Percentiles rank a stretch among this genome's conserved stretches.
These are phyloP conservation scores for Pholiota adiposa DNA, from an alignment of 1,284 basidiomycete species.

Conservation along the genomic window DNA sequence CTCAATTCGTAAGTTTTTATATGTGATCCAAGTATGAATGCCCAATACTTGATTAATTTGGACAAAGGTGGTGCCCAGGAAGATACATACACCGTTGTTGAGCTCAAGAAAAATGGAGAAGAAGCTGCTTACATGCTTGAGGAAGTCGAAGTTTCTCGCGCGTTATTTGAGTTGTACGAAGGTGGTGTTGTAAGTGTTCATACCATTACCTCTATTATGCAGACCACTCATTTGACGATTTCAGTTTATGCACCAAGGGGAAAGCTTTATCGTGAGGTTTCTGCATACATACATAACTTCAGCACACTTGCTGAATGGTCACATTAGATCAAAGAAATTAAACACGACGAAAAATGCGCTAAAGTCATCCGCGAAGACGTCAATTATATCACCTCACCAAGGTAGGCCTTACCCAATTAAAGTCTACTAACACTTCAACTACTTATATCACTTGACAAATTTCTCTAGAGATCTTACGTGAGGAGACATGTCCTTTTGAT, in stretches of 20 bases:
- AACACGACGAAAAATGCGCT: slow-evolving; percentile 79
- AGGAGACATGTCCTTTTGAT: slow-evolving; percentile 28
- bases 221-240: background rate
- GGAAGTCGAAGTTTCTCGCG: slow-evolving; percentile 86
- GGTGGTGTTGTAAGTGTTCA: slow-evolving; percentile 64
- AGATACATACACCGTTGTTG: slow-evolving; percentile 79
- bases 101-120: slow-evolving; percentile 53
- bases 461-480: slow-evolving; percentile 71
- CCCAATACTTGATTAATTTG: slow-evolving; percentile 9
- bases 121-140: slow-evolving; percentile 63
- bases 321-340: slow-evolving; percentile 75
- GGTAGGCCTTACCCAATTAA: slow-evolving; percentile 43
- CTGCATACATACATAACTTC: background rate
- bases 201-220: slow-evolving; percentile 13
- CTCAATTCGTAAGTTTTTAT: slow-evolving; percentile 59
- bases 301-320: background rate
- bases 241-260: slow-evolving; percentile 83
- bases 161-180: slow-evolving; percentile 85
- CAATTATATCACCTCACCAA: slow-evolving; percentile 83
- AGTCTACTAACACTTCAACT: background rate
- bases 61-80: slow-evolving; percentile 66
- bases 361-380: slow-evolving; percentile 76
- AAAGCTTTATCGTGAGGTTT: slow-evolving; percentile 66
- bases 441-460: slow-evolving; percentile 1
- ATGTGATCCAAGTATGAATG: no score